Base-by-base conservation (phyloP, 306 rosid species). In the Canavalia gladiata region DNA sequence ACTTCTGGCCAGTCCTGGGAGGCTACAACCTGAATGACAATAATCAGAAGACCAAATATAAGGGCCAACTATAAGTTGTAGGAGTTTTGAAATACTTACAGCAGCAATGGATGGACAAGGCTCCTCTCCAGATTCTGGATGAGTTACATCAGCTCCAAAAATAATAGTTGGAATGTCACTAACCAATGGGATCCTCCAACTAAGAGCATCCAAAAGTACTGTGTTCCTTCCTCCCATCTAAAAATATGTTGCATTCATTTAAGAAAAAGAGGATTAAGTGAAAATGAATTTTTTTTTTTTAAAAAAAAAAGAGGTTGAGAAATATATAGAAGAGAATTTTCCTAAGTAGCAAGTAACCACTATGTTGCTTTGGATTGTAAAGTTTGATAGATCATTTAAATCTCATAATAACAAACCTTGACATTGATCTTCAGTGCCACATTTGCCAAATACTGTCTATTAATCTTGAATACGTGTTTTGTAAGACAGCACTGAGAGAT, bases 1-100 rank as follows among this genome's bases (percentile, higher is more conserved):
- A 92, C 89, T 85, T 90, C 97, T 30, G 97, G 97, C 97, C 97
- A 92, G 80, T 92, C 97, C 81, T 90, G 97, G 67, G 95, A 92
- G 45, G 97, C 95, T 80, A 92, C 95, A 75, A 92, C 95, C 97
- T 92, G 86, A 65, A 64, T 55, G 59, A 74, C 66, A 64, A 62
- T 64, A 81, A 58, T 78, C 78, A 81, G 52, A 66, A 68, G 56
- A 72, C 76, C 49, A 68, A 83, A 60, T 35, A 58, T 34, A 34
- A 47, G 47, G 52, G 5, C n/a, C n/a, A 64, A 28, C 29, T 55
- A 62, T 58, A 55, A 78, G 54, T 58, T 66, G 6, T 39, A 41
- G 74, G 66, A 35, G 41, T 76, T 56, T 54, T 54, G 28, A 73
- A 74, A 68, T 62, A 62, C 90, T 74, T 85, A 92, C 94, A 45